A percentile compares a stretch with the other conserved stretches of the same genome.
These are phyloP conservation scores for Gossypium trilobum DNA, from an alignment of 441 rosid genomes.

Conservation along the genomic window DNA sequence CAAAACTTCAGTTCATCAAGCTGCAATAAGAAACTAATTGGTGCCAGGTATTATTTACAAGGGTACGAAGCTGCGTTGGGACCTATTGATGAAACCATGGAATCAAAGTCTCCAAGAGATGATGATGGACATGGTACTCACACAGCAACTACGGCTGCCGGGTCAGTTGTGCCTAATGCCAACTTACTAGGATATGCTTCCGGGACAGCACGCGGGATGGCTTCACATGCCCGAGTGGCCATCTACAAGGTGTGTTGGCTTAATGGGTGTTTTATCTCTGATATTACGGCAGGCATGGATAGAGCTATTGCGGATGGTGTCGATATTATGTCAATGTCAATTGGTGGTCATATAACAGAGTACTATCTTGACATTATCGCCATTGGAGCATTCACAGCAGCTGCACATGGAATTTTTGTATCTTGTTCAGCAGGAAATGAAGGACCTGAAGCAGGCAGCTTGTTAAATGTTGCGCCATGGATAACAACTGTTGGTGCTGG, in stretches of 20 bases:
- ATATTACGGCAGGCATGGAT: conserved; percentile 25
- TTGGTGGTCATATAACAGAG: conserved; percentile 23
- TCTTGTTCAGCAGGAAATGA: conserved; percentile 29
- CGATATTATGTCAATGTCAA: conserved; percentile 25
- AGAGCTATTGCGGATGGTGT: conserved; percentile 28
- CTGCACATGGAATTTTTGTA: conserved; percentile 23
- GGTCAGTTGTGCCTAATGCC: conserved; percentile 22
- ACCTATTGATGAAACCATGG: conserved; percentile 24
- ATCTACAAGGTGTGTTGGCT: conserved; percentile 28
- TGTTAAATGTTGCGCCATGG: conserved; percentile 32
- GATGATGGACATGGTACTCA: conserved; percentile 32
- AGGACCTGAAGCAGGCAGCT: conserved; percentile 16
- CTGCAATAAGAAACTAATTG: conserved; percentile 29
- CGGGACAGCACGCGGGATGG: conserved; percentile 29
- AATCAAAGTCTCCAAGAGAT: conserved; percentile 29
- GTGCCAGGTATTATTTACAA: conserved; percentile 23
- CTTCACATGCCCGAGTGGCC: conserved; percentile 28
- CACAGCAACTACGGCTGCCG: conserved; percentile 27
- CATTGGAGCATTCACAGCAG: conserved; percentile 29
- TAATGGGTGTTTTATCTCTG: conserved; percentile 26
- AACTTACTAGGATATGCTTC: conserved; percentile 24
- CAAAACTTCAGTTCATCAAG: conserved; percentile 19
- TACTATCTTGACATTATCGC: conserved; percentile 22
- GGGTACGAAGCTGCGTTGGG: conserved; percentile 28
- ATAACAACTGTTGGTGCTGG: conserved; percentile 30